phyloP scores from a whole-genome alignment of 306 rosid genomes.

The Gleditsia sinensis region DNA sequence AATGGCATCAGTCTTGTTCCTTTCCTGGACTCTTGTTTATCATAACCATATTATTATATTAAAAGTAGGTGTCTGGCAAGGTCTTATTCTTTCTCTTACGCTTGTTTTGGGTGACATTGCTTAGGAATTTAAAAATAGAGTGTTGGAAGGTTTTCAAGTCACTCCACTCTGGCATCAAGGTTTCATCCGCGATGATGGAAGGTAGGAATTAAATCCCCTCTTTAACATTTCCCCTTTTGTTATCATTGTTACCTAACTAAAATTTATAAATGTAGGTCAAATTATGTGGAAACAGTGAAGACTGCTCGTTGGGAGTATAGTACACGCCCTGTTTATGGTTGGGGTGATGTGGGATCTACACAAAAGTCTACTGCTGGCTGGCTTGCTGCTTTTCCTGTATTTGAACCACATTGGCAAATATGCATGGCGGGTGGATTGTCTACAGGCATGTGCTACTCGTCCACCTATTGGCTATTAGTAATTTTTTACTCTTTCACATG shows the following conservation, averaged over 20 bases:
- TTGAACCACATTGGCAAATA: constrained; percentile 98
- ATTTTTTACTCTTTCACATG: constrained; percentile 32
- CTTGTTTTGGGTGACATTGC: constrained; percentile 30
- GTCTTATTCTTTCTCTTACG: background rate
- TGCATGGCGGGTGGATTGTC: constrained; percentile 95
- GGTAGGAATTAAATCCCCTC: constrained; percentile 46
- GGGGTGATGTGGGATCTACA: constrained; percentile 87
- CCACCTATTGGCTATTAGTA: constrained; percentile 20
- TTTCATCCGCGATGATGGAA: constrained; percentile 85
- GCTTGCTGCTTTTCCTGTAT: constrained; percentile 98
- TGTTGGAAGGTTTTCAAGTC: constrained; percentile 93
- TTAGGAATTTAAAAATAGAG: constrained; percentile 77
- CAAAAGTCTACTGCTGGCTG: constrained; percentile 98
- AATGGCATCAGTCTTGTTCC: background rate
- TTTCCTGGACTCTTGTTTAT: background rate
- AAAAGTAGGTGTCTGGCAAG: background rate
- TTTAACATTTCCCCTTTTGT: constrained; percentile 24
- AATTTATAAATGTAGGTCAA: constrained; percentile 60
- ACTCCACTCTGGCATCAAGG: constrained; percentile 97
- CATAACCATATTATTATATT: background rate
- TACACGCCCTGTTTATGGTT: constrained; percentile 85
- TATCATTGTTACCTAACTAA: constrained; percentile 27
- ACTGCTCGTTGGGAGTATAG: constrained; percentile 94
- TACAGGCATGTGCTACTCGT: constrained; percentile 63
- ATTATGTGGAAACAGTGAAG: constrained; percentile 77